Base-by-base conservation (phyloP, 768 basidiomycete species). In the Russula sp. region DNA sequence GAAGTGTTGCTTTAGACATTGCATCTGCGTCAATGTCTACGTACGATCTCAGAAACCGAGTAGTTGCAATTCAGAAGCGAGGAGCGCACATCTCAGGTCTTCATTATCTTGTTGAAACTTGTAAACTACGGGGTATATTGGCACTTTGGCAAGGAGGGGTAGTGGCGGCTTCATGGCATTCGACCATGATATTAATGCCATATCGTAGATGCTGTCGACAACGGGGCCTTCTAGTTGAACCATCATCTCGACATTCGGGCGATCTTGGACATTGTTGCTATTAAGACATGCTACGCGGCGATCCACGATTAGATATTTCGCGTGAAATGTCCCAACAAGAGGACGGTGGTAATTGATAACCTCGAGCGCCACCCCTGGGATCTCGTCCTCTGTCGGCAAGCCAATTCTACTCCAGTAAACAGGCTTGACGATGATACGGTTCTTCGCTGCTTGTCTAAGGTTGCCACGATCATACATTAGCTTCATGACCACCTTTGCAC, bases 401-500 rank as follows among this genome's bases (percentile, higher is more conserved):
- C 80, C 77, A 26, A 89, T 77, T 51, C 78, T 71, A 34, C 73
- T 66, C 78, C 81, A 84, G 56, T 78, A 81, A 11, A 75, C 72
- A 5, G 78, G 76, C 7, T 74, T 71, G 22, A 86, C 84, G 11
- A 75, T 62, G 18, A 81, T 73, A 62, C 83, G 86, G 71, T 78
- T 67, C 72, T 79, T 76, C 67, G 77, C 60, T 22, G 76, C 58
- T 65, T 88, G 86, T 72, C 81, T 80, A 65, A 81, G 74, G 54
- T 79, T 82, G 1, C 86, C 88, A 64, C 88, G 79, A 69, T 89
- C 88, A 72, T 88, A 89, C 68, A 88, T 81, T 71, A 89, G 71
- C 73, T 88, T 88, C 68, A 87, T 81, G 57, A 88, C 77, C 18
- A 85, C 78, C 64, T 78, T 81, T 59, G 77, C 75, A 28, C 76